phyloP scores from a whole-genome alignment of 176 grass and related monocot species.

The Hordeum marinum region DNA sequence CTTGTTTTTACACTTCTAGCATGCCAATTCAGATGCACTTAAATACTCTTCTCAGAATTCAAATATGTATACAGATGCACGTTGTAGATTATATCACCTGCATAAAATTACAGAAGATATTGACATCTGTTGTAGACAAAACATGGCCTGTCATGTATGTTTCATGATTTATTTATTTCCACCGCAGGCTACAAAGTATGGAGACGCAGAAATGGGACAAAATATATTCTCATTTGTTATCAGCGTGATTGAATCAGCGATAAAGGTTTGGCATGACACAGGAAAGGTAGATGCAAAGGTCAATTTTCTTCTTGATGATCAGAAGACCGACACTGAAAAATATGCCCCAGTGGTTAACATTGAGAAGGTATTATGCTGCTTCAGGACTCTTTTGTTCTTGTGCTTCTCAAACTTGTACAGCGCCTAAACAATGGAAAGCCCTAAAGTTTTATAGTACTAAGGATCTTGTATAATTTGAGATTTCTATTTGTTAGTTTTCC shows the following conservation, averaged over 20 bases:
- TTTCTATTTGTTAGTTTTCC: slow-evolving; percentile 3
- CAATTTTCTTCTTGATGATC: slow-evolving; percentile 86
- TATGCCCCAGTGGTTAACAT: slow-evolving; percentile 74
- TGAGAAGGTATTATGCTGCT: slow-evolving; percentile 62
- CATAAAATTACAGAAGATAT: neutral
- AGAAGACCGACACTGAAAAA: slow-evolving; percentile 68
- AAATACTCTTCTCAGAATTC: neutral
- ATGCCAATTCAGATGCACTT: neutral
- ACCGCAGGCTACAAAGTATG: slow-evolving; percentile 61
- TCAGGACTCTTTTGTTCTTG: neutral
- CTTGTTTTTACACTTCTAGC: neutral
- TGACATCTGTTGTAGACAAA: neutral
- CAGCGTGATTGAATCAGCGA: slow-evolving; percentile 67
- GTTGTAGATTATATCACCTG: slow-evolving; percentile 1
- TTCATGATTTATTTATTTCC: neutral
- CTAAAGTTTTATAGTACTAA: neutral
- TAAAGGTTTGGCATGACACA: slow-evolving; percentile 86
- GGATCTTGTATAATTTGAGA: neutral
- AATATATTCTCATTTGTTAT: slow-evolving; percentile 61
- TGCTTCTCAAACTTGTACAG: neutral
- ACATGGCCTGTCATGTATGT: neutral
- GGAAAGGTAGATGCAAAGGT: slow-evolving; percentile 61
- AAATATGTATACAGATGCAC: neutral
- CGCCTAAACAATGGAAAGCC: neutral
- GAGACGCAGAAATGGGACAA: slow-evolving; percentile 33